phyloP scores from a whole-genome alignment of 805 yeast species.

The Isabelozyma heimii region DNA sequence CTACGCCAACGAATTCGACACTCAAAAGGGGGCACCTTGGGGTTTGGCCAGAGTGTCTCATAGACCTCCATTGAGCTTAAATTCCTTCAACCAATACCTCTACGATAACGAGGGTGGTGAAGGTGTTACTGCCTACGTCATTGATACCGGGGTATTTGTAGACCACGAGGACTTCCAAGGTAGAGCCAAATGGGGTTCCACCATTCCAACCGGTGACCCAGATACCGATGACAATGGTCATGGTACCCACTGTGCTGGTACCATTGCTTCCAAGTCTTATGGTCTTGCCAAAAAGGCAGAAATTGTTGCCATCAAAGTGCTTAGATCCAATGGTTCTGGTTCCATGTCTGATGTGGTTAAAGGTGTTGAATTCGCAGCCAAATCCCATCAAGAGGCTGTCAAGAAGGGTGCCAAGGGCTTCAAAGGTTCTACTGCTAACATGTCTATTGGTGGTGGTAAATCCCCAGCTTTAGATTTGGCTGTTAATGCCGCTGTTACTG shows the following conservation, averaged over 20 bases:
- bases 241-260: slow-evolving; percentile 93
- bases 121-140: slow-evolving; percentile 74
- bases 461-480: slow-evolving; percentile 56
- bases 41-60: slow-evolving; percentile 90
- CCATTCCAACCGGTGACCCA: slow-evolving; percentile 68
- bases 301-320: slow-evolving; percentile 40
- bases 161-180: slow-evolving; percentile 64
- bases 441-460: slow-evolving; percentile 61
- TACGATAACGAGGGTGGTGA: slow-evolving; percentile 74
- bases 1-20: slow-evolving; percentile 56
- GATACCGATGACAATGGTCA: slow-evolving; percentile 78
- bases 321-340: slow-evolving; percentile 39
- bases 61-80: slow-evolving; percentile 65
- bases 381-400: slow-evolving; percentile 29
- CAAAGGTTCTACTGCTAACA: slow-evolving; percentile 61
- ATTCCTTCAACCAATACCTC: slow-evolving; percentile 69
- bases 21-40: slow-evolving; percentile 90
- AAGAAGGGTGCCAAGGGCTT: slow-evolving; percentile 37
- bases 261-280: slow-evolving; percentile 72
- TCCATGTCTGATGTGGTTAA: slow-evolving; percentile 41
- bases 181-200: slow-evolving; percentile 84
- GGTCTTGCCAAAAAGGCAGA: slow-evolving; percentile 73
- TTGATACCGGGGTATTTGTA: slow-evolving; percentile 78
- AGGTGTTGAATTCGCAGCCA: slow-evolving; percentile 39
- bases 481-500: slow-evolving; percentile 55